phyloP scores from a whole-genome alignment of 1,139 yeast genomes.

The Yamadazyma dushanensis region DNA sequence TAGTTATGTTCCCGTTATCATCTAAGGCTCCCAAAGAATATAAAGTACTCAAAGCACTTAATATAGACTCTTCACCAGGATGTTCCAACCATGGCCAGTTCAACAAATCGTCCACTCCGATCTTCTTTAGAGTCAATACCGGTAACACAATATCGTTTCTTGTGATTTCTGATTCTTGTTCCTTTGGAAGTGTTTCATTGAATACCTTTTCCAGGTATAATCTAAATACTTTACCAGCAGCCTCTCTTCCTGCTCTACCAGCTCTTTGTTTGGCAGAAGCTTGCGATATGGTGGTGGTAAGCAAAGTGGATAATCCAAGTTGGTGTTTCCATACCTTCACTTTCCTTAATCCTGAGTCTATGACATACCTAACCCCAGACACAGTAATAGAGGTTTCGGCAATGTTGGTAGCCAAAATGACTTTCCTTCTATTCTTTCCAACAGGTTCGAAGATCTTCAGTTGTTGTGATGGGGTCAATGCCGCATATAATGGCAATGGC shows the following conservation, averaged over 20 bases:
- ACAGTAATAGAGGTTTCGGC: constrained; percentile 98
- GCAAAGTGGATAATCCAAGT: constrained; percentile 82
- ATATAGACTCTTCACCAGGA: constrained; percentile 77
- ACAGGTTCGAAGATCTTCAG: constrained; percentile 69
- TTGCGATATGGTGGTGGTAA: constrained; percentile 89
- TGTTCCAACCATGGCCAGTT: constrained; percentile 92
- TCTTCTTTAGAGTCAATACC: constrained; percentile 74
- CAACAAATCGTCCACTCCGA: constrained; percentile 80
- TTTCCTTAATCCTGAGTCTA: constrained; percentile 89
- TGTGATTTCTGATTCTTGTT: constrained; percentile 90
- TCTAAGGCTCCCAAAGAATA: constrained; percentile 79
- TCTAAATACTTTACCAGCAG: constrained; percentile 82
- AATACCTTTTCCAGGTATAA: constrained; percentile 76
- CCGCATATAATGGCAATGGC: constrained; percentile 88
- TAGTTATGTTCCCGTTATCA: constrained; percentile 72
- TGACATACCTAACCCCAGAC: constrained; percentile 90
- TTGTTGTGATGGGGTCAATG: constrained; percentile 83
- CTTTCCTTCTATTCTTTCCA: constrained; percentile 65
- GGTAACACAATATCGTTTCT: constrained; percentile 87
- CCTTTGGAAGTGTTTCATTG: constrained; percentile 53
- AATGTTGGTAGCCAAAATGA: constrained; percentile 88
- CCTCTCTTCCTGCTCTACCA: constrained; percentile 99
- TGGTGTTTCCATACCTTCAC: constrained; percentile 95
- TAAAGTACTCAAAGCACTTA: constrained; percentile 75
- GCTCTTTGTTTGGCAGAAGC: constrained; percentile 95